phyloP scores from a whole-genome alignment of 805 yeast genomes.

The Zygoascus biomembranicola region DNA sequence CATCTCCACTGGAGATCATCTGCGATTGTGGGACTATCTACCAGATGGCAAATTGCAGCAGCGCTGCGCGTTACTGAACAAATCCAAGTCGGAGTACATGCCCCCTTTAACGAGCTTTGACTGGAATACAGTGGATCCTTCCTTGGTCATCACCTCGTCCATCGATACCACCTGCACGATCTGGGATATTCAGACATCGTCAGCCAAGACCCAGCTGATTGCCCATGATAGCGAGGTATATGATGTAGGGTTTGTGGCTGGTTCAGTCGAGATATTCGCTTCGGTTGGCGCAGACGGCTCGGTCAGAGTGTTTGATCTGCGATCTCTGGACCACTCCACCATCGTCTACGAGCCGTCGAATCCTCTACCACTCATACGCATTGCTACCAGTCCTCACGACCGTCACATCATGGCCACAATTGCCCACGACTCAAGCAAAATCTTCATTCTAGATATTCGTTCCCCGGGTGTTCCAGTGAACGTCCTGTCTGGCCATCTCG shows the following conservation, averaged over 20 bases:
- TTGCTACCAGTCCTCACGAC: conserved; percentile 73
- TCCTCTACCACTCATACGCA: conserved; percentile 55
- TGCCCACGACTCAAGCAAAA: conserved; percentile 57
- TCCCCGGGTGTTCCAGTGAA: conserved; percentile 76
- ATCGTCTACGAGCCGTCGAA: conserved; percentile 68
- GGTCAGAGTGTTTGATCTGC: conserved; percentile 81
- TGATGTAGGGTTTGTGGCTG: conserved; percentile 78
- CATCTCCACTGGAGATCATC: conserved; percentile 64
- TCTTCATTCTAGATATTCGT: conserved; percentile 73
- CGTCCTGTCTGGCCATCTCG: conserved; percentile 59
- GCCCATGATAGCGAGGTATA: conserved; percentile 95
- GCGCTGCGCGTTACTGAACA: conserved; percentile 34
- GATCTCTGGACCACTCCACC: conserved; percentile 87
- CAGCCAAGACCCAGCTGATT: conserved; percentile 84
- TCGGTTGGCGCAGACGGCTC: conserved; percentile 95
- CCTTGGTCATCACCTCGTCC: conserved; percentile 69
- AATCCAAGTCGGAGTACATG: conserved; percentile 36
- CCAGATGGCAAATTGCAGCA: conserved; percentile 30
- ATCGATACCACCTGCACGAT: conserved; percentile 96
- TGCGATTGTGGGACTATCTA: conserved; percentile 50
- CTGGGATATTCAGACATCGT: conserved; percentile 72
- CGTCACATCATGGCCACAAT: conserved; percentile 78
- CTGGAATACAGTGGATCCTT: conserved; percentile 73
- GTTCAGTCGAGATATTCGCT: conserved; percentile 70
- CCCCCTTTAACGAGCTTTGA: conserved; percentile 94